Conservation (phyloP, 306 rosid species). For the Corylus avellana region DNA sequence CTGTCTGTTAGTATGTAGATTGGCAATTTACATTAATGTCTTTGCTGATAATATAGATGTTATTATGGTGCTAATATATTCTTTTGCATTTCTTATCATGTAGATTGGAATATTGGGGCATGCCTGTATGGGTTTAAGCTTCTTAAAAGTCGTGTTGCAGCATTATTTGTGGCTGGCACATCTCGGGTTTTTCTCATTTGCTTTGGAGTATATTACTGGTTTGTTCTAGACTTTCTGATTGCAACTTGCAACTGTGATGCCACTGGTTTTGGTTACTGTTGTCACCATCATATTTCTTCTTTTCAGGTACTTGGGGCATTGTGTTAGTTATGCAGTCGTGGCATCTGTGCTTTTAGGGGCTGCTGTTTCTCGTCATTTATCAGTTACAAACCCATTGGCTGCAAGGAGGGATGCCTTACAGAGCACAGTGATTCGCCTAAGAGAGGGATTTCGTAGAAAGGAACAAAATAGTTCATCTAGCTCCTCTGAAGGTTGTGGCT, state of each 20-base stretch:
- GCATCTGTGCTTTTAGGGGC: constrained; percentile 93
- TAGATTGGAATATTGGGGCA: constrained; percentile 99
- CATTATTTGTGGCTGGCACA: constrained; percentile 90
- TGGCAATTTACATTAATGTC: constrained; percentile 20
- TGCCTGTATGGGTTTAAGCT: constrained; percentile 96
- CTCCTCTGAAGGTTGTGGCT: constrained; percentile 98
- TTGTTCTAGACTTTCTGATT: constrained; percentile 33
- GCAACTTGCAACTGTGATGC: constrained; percentile 10
- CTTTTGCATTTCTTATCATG: constrained; percentile 31
- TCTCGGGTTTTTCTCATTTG: constrained; percentile 97
- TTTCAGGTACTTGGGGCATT: constrained; percentile 94
- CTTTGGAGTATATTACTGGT: constrained; percentile 98
- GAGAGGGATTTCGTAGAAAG: constrained; percentile 95
- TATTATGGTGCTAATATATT: constrained; percentile 23
- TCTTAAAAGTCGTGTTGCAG: constrained; percentile 83
- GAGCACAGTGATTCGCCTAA: constrained; percentile 93
- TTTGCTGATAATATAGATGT: constrained; percentile 2
- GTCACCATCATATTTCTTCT: constrained; percentile 24
- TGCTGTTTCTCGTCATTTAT: constrained; percentile 94
- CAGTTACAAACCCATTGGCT: constrained; percentile 83
- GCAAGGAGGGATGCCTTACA: constrained; percentile 99
- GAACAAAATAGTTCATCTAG: constrained; percentile 96
- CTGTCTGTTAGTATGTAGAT: constrained; percentile 17
- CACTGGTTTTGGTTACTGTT: constrained; percentile 28
- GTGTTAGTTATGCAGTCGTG: constrained; percentile 96